phyloP scores from a whole-genome alignment of 305 asterid species.

The Nicotiana rustica region DNA sequence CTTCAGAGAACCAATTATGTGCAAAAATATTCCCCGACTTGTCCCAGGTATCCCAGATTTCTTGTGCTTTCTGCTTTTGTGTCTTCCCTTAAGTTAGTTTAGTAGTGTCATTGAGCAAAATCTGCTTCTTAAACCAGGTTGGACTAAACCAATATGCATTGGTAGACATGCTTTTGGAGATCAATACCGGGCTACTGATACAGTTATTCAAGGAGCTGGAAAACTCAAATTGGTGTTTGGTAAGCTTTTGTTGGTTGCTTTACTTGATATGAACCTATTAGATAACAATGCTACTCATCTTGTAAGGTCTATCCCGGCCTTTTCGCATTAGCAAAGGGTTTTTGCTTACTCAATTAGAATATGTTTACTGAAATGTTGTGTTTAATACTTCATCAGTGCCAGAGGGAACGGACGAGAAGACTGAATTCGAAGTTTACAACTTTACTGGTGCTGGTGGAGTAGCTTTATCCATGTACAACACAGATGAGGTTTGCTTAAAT shows the following conservation, averaged over 20 bases:
- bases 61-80: not conserved
- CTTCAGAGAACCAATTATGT: slow-evolving; percentile 91
- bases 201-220: slow-evolving; percentile 91
- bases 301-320: not conserved
- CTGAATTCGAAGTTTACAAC: slow-evolving; percentile 80
- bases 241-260: slow-evolving; percentile 40
- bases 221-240: slow-evolving; percentile 91
- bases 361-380: not conserved
- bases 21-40: slow-evolving; percentile 92
- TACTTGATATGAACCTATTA: slow-evolving; percentile 6
- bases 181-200: slow-evolving; percentile 91
- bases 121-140: slow-evolving; percentile 56
- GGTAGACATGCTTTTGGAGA: slow-evolving; percentile 99
- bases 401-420: slow-evolving; percentile 71
- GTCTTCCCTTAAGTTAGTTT: slow-evolving; percentile 10
- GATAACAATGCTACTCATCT: not conserved
- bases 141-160: slow-evolving; percentile 96
- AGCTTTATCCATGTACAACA: slow-evolving; percentile 93
- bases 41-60: slow-evolving; percentile 69
- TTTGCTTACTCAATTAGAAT: not conserved
- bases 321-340: not conserved
- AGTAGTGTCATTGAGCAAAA: not conserved
- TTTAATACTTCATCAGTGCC: slow-evolving; percentile 60
- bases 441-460: slow-evolving; percentile 97
- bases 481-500: slow-evolving; percentile 77